These are phyloP conservation scores for Metschnikowia cubensis DNA, from an alignment of 805 yeast genomes.

Conservation along the genomic window DNA sequence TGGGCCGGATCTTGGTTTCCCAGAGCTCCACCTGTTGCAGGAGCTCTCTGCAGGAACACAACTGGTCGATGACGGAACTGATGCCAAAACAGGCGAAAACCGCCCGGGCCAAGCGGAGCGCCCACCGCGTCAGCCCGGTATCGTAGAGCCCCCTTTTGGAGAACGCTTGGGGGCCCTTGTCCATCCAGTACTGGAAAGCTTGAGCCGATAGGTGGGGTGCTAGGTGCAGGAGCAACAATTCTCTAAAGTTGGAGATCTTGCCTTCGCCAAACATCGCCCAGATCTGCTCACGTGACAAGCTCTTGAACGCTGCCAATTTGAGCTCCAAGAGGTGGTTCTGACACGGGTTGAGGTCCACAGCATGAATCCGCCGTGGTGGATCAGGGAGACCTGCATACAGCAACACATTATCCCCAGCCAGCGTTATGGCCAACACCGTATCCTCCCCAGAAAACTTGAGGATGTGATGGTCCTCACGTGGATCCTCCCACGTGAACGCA, in stretches of 20 bases:
- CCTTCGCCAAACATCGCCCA: constrained; percentile 83
- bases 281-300: constrained; percentile 50
- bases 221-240: constrained; percentile 46
- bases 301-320: constrained; percentile 65
- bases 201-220: constrained; percentile 72
- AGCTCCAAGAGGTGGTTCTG: constrained; percentile 79
- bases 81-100: constrained; percentile 58
- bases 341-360: constrained; percentile 79
- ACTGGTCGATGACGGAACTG: constrained; percentile 44
- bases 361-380: constrained; percentile 75
- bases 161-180: constrained; percentile 58
- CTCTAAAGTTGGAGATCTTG: constrained; percentile 41
- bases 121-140: constrained; percentile 87
- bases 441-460: constrained; percentile 59
- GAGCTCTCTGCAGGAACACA: constrained; percentile 56
- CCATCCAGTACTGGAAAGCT: constrained; percentile 78
- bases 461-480: constrained; percentile 70
- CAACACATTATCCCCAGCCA: constrained; percentile 81
- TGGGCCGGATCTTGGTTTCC: constrained; percentile 60
- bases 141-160: constrained; percentile 64
- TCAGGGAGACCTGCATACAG: constrained; percentile 68
- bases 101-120: constrained; percentile 61
- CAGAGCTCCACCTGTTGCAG: constrained; percentile 63
- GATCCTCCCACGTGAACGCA: constrained; percentile 91
- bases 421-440: constrained; percentile 76